Base-by-base conservation (phyloP, 2,329 filamentous ascomycete genomes). In the Diaporthe ilicicola region DNA sequence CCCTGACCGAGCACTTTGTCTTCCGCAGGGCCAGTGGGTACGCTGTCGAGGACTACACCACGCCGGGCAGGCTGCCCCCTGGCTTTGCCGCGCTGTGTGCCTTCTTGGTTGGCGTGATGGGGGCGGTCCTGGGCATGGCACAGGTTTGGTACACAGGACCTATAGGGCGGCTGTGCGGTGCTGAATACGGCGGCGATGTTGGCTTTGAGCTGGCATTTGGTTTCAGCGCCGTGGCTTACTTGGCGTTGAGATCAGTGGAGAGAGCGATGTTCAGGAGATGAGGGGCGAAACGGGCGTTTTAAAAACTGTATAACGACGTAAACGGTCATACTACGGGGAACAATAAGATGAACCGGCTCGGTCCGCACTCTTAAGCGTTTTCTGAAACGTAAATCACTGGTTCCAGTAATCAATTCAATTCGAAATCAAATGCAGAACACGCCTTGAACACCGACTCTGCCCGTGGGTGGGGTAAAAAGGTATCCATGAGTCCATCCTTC, bases 71-170 rank as follows among this genome's bases (percentile, higher is more conserved):
- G 64, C 85, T 94, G 0, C 91, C 92, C 0, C 84, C 88, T 0
- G 89, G 91, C 12, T 84, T 91, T 61, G 91, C 92, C 0, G 91
- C 92, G 5, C 75, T 90, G 13, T 74, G 84, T 1, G 90, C 91
- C 0, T 93, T 93, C 79, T 83, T 83, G 76, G 87, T 88, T 68
- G 92, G 92, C 64, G 81, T 92, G 48, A 84, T 86, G 17, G 92
- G 92, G 17, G 91, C 92, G 76, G 85, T 92, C 2, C 82, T 88
- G 9, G 92, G 92, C 7, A 94, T 94, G 90, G 87, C 87, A 22
- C 92, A 94, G 79, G 79, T 84, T 0, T 94, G 91, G 91, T 92
- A 84, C 74, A 87, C 88, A 0, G 92, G 92, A 0, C 91, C 91
- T 0, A 89, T 94, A 73, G 91, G 90, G 0, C 83, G 85, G 70